A percentile compares a stretch with the other conserved stretches of the same genome.
phyloP scores from a whole-genome alignment of 2,329 filamentous ascomycete species.

The Curvularia verruculosa region DNA sequence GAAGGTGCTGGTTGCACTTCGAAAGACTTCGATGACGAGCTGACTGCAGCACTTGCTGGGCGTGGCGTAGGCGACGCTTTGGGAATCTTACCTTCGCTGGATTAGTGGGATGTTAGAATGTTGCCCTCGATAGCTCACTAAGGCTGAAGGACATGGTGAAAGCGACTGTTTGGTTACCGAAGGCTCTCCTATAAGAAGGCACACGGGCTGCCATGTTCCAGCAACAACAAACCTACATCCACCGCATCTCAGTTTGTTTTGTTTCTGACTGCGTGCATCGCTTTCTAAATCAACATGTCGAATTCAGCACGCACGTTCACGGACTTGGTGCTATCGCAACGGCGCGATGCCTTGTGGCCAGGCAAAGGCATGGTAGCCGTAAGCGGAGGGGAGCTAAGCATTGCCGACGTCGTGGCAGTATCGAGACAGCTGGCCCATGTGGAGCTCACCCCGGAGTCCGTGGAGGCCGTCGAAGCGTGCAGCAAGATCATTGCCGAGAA shows the following conservation, averaged over 20 bases:
- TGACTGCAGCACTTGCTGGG: neutral
- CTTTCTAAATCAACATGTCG: neutral
- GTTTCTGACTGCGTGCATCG: neutral
- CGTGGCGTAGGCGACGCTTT: neutral
- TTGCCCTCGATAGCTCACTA: neutral
- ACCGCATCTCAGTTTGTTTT: neutral
- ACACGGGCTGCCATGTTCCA: neutral
- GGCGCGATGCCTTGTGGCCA: neutral
- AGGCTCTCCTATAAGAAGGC: neutral
- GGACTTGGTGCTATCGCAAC: neutral
- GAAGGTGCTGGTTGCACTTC: neutral
- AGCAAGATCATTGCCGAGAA: neutral
- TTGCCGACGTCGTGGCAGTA: neutral
- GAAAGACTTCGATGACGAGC: neutral
- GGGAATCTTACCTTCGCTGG: neutral
- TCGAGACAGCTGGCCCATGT: neutral
- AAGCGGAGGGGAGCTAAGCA: neutral
- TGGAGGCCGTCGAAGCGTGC: neutral
- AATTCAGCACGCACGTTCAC: neutral
- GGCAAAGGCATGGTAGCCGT: neutral
- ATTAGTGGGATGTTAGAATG: neutral
- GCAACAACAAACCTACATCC: neutral
- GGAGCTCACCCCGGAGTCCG: neutral
- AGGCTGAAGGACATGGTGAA: neutral
- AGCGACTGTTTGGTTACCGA: neutral